phyloP scores from a whole-genome alignment of 768 basidiomycete species.

The Candolleomyces efflorescens region DNA sequence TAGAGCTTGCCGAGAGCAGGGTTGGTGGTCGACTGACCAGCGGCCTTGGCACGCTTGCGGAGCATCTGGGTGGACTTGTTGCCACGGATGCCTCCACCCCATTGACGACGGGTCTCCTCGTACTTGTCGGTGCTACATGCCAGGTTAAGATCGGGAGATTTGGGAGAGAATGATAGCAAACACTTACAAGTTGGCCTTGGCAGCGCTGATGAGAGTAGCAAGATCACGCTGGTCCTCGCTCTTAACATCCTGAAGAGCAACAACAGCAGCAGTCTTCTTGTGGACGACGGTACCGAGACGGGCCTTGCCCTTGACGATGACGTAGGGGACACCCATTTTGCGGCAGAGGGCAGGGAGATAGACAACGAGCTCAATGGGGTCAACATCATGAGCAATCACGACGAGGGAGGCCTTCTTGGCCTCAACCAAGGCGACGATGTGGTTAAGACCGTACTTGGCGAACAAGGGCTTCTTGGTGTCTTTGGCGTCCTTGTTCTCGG shows the following conservation, averaged over 20 bases:
- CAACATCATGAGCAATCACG: constrained; percentile 95
- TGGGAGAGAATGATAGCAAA: neutral
- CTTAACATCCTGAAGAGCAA: constrained; percentile 90
- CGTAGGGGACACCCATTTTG: constrained; percentile 99
- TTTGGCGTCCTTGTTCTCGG: constrained; percentile 67
- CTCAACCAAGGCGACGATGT: constrained; percentile 92
- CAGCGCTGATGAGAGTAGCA: constrained; percentile 85
- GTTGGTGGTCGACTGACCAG: constrained; percentile 61
- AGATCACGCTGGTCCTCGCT: constrained; percentile 93
- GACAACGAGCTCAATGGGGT: constrained; percentile 98
- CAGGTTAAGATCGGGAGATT: constrained; percentile 6
- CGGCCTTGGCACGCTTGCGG: constrained; percentile 89
- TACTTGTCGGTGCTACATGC: constrained; percentile 77
- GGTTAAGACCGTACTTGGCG: constrained; percentile 97
- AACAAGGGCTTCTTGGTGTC: constrained; percentile 93
- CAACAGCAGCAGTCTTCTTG: constrained; percentile 95
- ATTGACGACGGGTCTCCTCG: constrained; percentile 85
- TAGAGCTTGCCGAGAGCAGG: constrained; percentile 64
- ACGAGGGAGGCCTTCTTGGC: constrained; percentile 65
- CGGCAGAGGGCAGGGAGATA: constrained; percentile 97
- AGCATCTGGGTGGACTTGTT: constrained; percentile 94
- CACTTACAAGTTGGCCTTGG: constrained; percentile 96
- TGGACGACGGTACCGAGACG: constrained; percentile 97
- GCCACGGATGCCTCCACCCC: constrained; percentile 96
- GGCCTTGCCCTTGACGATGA: constrained; percentile 97